Percentiles rank a stretch among this genome's conserved stretches.
Conservation (phyloP, 306 rosid genomes). For the Vicia villosa region DNA sequence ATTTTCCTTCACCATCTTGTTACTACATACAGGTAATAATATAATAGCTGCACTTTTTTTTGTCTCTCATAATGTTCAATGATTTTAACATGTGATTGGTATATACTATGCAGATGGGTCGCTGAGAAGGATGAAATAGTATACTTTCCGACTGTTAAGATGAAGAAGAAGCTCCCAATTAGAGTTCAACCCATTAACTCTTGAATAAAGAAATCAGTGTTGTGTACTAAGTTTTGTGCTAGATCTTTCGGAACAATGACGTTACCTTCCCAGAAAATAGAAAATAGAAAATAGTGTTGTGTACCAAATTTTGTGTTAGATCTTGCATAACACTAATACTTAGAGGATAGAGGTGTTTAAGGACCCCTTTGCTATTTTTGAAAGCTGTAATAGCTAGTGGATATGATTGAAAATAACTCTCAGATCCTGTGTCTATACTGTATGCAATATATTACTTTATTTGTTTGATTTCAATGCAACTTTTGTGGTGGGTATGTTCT, state of each 20-base stretch:
- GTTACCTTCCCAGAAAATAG: slow-evolving; percentile 23
- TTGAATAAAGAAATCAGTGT: background rate
- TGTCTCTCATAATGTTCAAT: background rate
- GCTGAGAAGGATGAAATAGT: slow-evolving; percentile 65
- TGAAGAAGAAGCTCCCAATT: slow-evolving; percentile 78
- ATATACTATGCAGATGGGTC: slow-evolving; percentile 59
- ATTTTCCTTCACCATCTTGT: slow-evolving; percentile 71
- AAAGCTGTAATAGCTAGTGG: slow-evolving; percentile 37
- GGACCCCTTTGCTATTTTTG: slow-evolving; percentile 25
- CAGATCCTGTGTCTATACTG: slow-evolving; percentile 32
- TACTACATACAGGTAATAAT: slow-evolving; percentile 61
- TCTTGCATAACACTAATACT: slow-evolving; percentile 46
- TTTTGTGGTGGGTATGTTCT: slow-evolving; percentile 42
- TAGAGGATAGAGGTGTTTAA: slow-evolving; percentile 27
- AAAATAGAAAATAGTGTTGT: slow-evolving; percentile 18
- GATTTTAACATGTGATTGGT: slow-evolving; percentile 2
- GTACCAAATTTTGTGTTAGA: slow-evolving; percentile 36
- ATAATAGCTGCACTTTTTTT: background rate
- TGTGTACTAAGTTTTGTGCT: slow-evolving; percentile 25
- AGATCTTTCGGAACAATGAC: slow-evolving; percentile 34
- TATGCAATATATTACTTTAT: slow-evolving; percentile 1
- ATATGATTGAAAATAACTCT: slow-evolving; percentile 43
- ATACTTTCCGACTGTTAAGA: slow-evolving; percentile 81
- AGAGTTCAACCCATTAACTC: slow-evolving; percentile 43
- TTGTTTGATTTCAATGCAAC: slow-evolving; percentile 31